Evolutionary conservation across 805 yeast genomes (phyloP).

Genomic region (Pichia californica): DNA sequence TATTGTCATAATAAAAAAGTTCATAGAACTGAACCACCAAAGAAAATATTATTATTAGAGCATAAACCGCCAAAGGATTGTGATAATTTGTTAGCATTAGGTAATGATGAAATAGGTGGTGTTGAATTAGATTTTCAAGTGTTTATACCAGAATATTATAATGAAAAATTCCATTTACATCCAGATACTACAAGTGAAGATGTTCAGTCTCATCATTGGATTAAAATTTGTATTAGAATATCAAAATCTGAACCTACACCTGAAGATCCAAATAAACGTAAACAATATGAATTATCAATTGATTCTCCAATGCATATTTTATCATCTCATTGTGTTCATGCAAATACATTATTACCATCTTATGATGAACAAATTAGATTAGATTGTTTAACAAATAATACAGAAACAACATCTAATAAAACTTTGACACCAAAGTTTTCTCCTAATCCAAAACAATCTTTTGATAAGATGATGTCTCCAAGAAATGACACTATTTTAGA

Average conservation of each 20-base stretch:
- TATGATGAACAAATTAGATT: conserved; percentile 35
- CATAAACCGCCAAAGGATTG: conserved; percentile 55
- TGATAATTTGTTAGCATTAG: conserved; percentile 41
- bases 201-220: conserved; percentile 93
- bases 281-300: conserved; percentile 89
- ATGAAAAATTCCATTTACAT: conserved; percentile 53
- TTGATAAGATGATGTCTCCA: conserved; percentile 26
- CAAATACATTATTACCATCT: conserved; percentile 71
- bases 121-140: conserved; percentile 82
- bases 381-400: conserved; percentile 2
- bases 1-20: conserved; percentile 81
- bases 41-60: conserved; percentile 74
- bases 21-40: conserved; percentile 86
- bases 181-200: conserved; percentile 80
- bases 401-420: neutral
- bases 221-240: conserved; percentile 77
- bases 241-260: conserved; percentile 56
- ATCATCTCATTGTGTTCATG: conserved; percentile 72
- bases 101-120: conserved; percentile 51
- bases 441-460: conserved; percentile 4
- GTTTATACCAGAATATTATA: conserved; percentile 68
- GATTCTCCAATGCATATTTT: conserved; percentile 90
- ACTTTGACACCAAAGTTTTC: conserved; percentile 6
- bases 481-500: conserved; percentile 25
- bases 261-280: conserved; percentile 47